phyloP scores from a whole-genome alignment of 2,329 filamentous ascomycete genomes.

The Harringtonia lauricola region DNA sequence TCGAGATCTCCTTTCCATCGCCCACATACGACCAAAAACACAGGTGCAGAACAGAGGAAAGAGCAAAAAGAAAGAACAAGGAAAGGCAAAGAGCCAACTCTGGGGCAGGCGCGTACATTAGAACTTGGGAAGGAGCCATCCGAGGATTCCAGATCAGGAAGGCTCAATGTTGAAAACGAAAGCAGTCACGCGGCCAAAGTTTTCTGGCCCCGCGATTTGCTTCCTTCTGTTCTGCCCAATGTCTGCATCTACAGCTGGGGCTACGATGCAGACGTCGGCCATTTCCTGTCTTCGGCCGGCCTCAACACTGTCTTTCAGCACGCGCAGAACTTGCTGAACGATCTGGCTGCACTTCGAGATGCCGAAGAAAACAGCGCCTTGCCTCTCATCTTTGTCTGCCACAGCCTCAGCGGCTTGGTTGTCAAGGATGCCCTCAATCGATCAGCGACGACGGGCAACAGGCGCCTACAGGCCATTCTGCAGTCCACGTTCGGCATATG shows the following conservation, averaged over 20 bases:
- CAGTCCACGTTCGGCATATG: background rate
- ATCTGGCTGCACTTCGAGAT: background rate
- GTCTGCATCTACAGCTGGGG: background rate
- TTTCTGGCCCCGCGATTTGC: background rate
- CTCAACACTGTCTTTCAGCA: background rate
- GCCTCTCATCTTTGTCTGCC: background rate
- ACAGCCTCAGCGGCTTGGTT: background rate
- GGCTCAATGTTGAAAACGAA: background rate
- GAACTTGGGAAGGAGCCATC: background rate
- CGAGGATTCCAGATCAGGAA: background rate
- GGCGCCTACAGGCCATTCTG: background rate
- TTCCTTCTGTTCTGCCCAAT: background rate
- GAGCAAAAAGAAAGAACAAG: too few species aligned
- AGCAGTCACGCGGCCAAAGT: background rate
- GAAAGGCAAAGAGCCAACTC: background rate
- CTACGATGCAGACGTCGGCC: background rate
- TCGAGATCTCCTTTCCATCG: background rate
- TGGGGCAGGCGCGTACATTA: too few species aligned
- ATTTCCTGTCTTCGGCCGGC: background rate
- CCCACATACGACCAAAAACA: too few species aligned
- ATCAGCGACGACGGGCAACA: background rate
- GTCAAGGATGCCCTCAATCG: background rate
- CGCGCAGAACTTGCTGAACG: background rate
- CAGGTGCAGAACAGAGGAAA: background rate
- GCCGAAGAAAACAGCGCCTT: background rate